Evolutionary conservation across 345 rosid species (phyloP), one percentile per base, ranked within the genome.

Genomic region (Populus deltoides): DNA sequence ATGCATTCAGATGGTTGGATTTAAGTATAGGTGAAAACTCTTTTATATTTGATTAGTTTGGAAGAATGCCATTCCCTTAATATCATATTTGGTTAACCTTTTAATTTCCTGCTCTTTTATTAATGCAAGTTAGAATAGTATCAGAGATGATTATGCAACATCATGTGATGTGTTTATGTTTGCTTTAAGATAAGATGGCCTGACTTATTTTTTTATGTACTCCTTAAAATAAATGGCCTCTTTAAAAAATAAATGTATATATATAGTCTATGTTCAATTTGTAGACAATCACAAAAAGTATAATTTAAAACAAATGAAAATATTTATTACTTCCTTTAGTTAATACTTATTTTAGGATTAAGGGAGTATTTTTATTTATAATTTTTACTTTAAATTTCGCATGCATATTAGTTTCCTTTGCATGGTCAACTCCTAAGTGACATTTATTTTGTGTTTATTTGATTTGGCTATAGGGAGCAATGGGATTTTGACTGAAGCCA

Each of bases 401-500:
- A n/a, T 45, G 66, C 67, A 67, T 7, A 24, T 53, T 43, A 33
- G 45, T 70, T 71, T 0, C 22, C 20, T n/a, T 33, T 45, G 6
- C 51, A 61, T 69, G 4, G 18, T 77, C 74, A 45, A 65, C 55
- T 73, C 61, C 55, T 59, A 35, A 66, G 8, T 24, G n/a, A 6
- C 29, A 22, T 61, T 7, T 20, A 17, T 27, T 17, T 35, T 59
- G 39, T 53, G 25, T 59, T 77, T 36, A 45, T 78, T 41, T 75
- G 20, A 76, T 81, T 61, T 71, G 55, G 74, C 62, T 68, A 70
- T 66, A 90, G 95, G 90, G 80, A 57, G 74, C 5, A 84, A 86
- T 72, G 94, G 99, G 51, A 79, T 94, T 79, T 87, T 94, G 85
- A 73, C 91, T 1, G 96, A 94, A 87, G 99, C 99, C 57, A 88